Base-by-base conservation (phyloP, 2,329 filamentous ascomycete genomes). In the Botrytis fabae region DNA sequence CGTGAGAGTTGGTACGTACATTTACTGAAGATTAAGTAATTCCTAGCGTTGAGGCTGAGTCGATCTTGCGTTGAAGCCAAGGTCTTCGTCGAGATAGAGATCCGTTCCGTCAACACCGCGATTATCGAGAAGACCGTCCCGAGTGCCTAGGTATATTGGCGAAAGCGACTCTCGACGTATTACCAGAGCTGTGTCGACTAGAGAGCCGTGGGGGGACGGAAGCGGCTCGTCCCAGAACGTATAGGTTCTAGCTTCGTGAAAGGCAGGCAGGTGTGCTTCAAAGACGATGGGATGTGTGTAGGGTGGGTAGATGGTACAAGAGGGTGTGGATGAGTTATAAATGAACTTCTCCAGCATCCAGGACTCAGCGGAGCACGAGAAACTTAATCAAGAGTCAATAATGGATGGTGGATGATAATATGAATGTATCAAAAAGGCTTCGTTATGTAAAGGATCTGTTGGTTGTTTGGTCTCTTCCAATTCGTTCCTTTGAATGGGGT, bases 81-180 rank as follows among this genome's bases (percentile, higher is more conserved):
- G 38, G 60, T 71, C 42, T 57, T 71, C 46, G 70, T 66, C 46
- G 48, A 54, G 35, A 71, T 66, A 8, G 48, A 20, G 51, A 48
- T 54, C 25, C n/a, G 38, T n/a, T 42, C 60, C 46, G 62, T 51
- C 9, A n/a, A 54, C 42, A 66, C 46, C 25, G 70, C 22, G 28
- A 71, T 22, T 57, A 66, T 66, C n/a, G 61, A 66, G 54, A 71
- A 7, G 46, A n/a, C 10, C n/a, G 46, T 14, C 46, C 35, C 54
- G n/a, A 28, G n/a, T 57, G 51, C n/a, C n/a, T 57, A 28, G 35
- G 42, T 62, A 32, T 42, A 35, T 71, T 35, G 46, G 60, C 44
- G 22, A 66, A 57, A 38, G 38, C n/a, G 7, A 65, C 14, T 32
- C 28, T 28, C 25, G 48, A 57, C 42, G 18, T 57, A 42, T 68